Conservation (phyloP, 305 asterid species). For the Salvia sclarea region DNA sequence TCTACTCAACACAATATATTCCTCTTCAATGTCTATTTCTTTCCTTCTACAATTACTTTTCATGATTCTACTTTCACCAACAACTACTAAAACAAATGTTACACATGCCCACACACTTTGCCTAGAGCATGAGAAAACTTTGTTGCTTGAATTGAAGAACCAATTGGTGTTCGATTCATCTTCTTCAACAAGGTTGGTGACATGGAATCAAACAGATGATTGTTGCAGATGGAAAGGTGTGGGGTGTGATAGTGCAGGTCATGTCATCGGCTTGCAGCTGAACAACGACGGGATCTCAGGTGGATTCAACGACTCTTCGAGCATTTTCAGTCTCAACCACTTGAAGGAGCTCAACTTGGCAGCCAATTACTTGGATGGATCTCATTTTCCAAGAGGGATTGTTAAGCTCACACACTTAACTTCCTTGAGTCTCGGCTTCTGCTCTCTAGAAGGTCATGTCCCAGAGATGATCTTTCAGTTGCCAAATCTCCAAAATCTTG, state of each 20-base stretch:
- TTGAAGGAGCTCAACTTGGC: constrained; percentile 49
- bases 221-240: constrained; percentile 1
- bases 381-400: neutral
- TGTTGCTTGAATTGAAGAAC: constrained; percentile 8
- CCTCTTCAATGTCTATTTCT: neutral
- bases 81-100: neutral
- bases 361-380: constrained; percentile 18
- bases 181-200: neutral
- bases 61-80: neutral
- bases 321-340: constrained; percentile 35
- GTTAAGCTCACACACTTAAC: constrained; percentile 23
- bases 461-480: constrained; percentile 41
- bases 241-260: neutral
- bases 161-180: neutral
- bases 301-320: constrained; percentile 34
- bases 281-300: neutral
- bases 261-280: neutral
- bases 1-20: neutral
- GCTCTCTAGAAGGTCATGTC: constrained; percentile 41
- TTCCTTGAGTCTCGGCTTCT: constrained; percentile 34
- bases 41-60: neutral
- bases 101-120: neutral
- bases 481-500: constrained; percentile 31
- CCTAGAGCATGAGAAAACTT: neutral
- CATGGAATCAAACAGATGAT: neutral